Evolutionary conservation across 371 early-diverging fungal genomes (phyloP).

Genomic region (Pancytospora epiphaga): DNA sequence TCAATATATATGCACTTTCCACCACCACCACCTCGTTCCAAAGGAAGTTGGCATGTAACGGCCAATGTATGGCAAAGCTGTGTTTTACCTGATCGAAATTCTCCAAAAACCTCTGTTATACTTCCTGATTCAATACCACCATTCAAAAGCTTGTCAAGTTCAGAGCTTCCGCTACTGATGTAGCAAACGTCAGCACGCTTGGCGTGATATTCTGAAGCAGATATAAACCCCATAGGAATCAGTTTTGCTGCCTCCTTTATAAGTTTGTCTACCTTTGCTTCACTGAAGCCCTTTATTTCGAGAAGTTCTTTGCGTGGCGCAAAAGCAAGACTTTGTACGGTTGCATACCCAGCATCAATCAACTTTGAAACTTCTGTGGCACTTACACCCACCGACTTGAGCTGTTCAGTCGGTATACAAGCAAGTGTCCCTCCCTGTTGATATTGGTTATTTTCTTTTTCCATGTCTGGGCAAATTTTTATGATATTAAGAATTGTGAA

Average conservation of each 20-base stretch:
- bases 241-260: constrained; percentile 79
- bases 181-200: constrained; percentile 72
- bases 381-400: constrained; percentile 71
- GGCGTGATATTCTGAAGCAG: constrained; percentile 81
- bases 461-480: neutral
- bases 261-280: constrained; percentile 92
- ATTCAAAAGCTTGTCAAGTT: constrained; percentile 82
- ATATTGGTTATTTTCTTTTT: neutral
- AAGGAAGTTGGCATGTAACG: constrained; percentile 83
- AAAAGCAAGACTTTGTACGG: constrained; percentile 85
- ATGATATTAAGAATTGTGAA: no score
- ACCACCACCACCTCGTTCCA: constrained; percentile 76
- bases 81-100: constrained; percentile 96
- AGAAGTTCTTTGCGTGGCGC: constrained; percentile 82
- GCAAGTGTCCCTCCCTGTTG: neutral
- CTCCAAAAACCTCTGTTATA: constrained; percentile 97
- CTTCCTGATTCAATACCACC: constrained; percentile 93
- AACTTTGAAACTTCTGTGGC: constrained; percentile 73
- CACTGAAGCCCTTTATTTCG: constrained; percentile 87
- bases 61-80: constrained; percentile 94
- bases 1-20: constrained; percentile 95
- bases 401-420: constrained; percentile 50
- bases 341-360: constrained; percentile 78
- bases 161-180: constrained; percentile 83
- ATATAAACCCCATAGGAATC: constrained; percentile 88